Evolutionary conservation across 2,329 filamentous ascomycete genomes (phyloP).

Genomic region (Rhynchosporium secalis): DNA sequence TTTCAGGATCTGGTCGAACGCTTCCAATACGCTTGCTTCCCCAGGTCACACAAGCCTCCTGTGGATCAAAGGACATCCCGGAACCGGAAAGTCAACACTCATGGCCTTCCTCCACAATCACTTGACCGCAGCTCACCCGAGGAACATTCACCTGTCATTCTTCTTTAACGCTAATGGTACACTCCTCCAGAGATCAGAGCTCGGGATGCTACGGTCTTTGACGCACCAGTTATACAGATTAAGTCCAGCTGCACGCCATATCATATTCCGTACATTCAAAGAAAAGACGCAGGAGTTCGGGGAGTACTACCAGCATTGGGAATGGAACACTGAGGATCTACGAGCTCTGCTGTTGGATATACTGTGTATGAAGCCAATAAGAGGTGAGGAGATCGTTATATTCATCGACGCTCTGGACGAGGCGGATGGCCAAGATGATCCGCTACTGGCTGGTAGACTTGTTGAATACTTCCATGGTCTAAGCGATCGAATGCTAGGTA

Average conservation of each 20-base stretch:
- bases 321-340: constrained; percentile 24
- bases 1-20: constrained; percentile 33
- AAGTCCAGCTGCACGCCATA: background rate
- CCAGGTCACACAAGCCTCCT: constrained; percentile 32
- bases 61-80: constrained; percentile 46
- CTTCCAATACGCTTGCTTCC: background rate
- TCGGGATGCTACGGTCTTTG: constrained; percentile 43
- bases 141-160: constrained; percentile 39
- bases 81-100: constrained; percentile 45
- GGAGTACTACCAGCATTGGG: constrained; percentile 12
- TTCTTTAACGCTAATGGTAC: constrained; percentile 43
- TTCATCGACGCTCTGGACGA: constrained; percentile 37
- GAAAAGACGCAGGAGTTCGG: constrained; percentile 12
- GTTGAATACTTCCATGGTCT: constrained; percentile 16
- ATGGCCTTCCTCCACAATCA: constrained; percentile 41
- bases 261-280: background rate
- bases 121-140: constrained; percentile 11
- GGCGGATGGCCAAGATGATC: constrained; percentile 9
- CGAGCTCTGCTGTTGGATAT: constrained; percentile 1
- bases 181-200: constrained; percentile 38
- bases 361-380: background rate
- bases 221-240: constrained; percentile 35
- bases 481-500: background rate
- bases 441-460: background rate
- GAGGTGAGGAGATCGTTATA: constrained; percentile 20